phyloP scores from a whole-genome alignment of 306 rosid species.

The Fragaria ananassa region DNA sequence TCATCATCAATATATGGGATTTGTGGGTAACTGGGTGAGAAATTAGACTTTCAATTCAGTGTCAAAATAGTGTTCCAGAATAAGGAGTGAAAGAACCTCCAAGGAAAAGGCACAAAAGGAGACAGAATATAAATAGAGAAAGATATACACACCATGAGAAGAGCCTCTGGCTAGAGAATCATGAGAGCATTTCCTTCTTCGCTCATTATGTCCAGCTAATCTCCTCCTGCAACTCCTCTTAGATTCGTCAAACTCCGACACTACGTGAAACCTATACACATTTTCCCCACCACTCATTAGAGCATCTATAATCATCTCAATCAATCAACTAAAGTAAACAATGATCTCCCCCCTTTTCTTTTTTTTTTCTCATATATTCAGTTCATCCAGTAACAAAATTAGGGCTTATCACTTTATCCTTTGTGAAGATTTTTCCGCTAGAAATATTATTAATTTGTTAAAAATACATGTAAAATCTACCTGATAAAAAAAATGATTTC shows the following conservation, averaged over 20 bases:
- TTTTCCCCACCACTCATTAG: not conserved
- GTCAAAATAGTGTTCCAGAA: not conserved
- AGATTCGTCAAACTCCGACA: constrained; percentile 84
- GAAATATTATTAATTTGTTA: too few species aligned
- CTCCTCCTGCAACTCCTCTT: constrained; percentile 95
- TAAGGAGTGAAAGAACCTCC: not conserved
- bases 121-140: not conserved
- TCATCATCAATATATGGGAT: not conserved
- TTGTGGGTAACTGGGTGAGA: not conserved
- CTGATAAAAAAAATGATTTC: too few species aligned
- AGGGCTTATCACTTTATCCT: too few species aligned
- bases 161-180: constrained; percentile 59
- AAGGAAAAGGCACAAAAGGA: not conserved
- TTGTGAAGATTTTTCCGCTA: too few species aligned
- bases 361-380: not conserved
- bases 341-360: not conserved
- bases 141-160: constrained; percentile 46
- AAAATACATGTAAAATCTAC: too few species aligned
- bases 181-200: constrained; percentile 86
- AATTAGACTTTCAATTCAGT: not conserved
- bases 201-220: constrained; percentile 93
- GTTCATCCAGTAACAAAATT: not conserved
- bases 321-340: not conserved
- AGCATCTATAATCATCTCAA: not conserved
- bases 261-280: constrained; percentile 68